Conservation (phyloP, 78 protist genomes). For the Acrasis kona region DNA sequence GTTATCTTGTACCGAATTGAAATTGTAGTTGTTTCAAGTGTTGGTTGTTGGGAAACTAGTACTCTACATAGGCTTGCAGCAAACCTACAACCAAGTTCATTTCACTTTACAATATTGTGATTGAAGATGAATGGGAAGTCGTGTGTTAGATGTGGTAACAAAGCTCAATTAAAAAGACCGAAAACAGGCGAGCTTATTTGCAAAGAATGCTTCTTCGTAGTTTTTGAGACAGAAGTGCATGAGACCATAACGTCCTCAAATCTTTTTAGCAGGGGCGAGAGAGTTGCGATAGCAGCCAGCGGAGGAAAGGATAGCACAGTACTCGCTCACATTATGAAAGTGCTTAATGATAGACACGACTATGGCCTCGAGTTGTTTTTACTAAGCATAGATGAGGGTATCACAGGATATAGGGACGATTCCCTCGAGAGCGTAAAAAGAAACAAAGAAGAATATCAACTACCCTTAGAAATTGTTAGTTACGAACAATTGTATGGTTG, state of each 20-base stretch:
- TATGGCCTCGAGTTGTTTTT: constrained; percentile 71
- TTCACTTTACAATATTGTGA: no score
- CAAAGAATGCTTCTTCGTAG: constrained; percentile 62
- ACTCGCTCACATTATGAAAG: constrained; percentile 56
- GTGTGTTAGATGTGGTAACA: no score
- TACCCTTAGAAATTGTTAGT: constrained; percentile 71
- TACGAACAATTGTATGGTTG: constrained; percentile 83
- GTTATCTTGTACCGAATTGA: no score
- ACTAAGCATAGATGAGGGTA: constrained; percentile 90
- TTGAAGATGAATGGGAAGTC: no score
- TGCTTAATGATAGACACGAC: constrained; percentile 50
- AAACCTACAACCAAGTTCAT: no score
- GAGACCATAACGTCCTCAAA: constrained; percentile 44
- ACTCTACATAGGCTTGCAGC: no score
- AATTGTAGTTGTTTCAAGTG: no score
- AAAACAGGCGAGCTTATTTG: constrained; percentile 59
- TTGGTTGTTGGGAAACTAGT: no score
- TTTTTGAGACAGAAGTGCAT: constrained; percentile 82
- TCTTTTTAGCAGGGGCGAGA: constrained; percentile 59
- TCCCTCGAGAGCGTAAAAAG: constrained; percentile 80
- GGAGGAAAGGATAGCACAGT: constrained; percentile 94
- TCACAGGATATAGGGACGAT: constrained; percentile 88
- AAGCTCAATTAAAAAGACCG: constrained; percentile 58
- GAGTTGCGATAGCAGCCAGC: constrained; percentile 79
- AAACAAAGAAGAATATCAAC: constrained; percentile 47